Evolutionary conservation across 2,329 filamentous ascomycete genomes (phyloP).

Genomic region (Hypoxylon sp.): DNA sequence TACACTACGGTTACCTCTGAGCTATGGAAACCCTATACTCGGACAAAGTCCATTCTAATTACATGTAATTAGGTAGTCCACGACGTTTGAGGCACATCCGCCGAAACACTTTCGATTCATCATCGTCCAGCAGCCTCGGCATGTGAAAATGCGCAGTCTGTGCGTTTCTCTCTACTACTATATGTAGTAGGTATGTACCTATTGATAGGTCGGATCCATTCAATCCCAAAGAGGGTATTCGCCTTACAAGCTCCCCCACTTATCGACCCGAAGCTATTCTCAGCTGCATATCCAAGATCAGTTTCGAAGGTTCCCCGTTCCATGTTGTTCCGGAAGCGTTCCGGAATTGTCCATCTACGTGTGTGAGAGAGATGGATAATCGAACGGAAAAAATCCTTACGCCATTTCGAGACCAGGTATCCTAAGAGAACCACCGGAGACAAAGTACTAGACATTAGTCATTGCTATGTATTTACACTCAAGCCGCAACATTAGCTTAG

Average conservation of each 20-base stretch:
- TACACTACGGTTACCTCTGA: slow-evolving; percentile 3
- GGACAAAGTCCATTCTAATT: slow-evolving; percentile 14
- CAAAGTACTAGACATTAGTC: slow-evolving; percentile 4
- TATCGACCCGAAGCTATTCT: slow-evolving; percentile 11
- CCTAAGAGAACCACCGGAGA: slow-evolving; percentile 16
- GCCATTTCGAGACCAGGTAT: slow-evolving; percentile 26
- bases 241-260: slow-evolving; percentile 21
- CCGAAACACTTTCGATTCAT: slow-evolving; percentile 34
- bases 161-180: slow-evolving; percentile 25
- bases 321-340: slow-evolving; percentile 9
- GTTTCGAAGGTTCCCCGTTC: slow-evolving; percentile 15
- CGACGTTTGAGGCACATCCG: slow-evolving; percentile 27
- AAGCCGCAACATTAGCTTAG: not conserved
- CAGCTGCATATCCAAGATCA: slow-evolving; percentile 25
- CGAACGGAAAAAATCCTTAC: slow-evolving; percentile 28
- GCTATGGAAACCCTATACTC: not conserved
- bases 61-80: too few relatives aligned
- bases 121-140: slow-evolving; percentile 26
- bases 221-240: slow-evolving; percentile 6
- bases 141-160: slow-evolving; percentile 34
- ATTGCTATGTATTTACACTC: slow-evolving; percentile 1
- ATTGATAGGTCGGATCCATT: slow-evolving; percentile 19
- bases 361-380: slow-evolving; percentile 2
- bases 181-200: too few relatives aligned
- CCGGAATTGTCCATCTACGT: slow-evolving; percentile 9